Percentiles rank a stretch among this genome's conserved stretches.
Conservation (phyloP, 495 filamentous ascomycete species). For the Penicillium argentinense region DNA sequence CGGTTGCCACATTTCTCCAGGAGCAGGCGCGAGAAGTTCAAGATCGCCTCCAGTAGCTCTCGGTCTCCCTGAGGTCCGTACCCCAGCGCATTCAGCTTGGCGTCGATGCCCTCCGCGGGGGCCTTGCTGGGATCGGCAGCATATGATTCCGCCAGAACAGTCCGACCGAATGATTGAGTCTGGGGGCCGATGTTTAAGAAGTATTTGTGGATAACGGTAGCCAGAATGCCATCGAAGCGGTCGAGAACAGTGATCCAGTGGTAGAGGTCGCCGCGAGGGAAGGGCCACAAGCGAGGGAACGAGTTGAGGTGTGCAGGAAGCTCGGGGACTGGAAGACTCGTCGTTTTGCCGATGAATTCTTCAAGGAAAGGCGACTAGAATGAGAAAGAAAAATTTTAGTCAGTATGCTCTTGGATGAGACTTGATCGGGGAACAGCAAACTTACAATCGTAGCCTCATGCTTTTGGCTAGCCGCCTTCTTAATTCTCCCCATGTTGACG, state of each 20-base stretch:
- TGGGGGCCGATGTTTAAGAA: constrained; percentile 79
- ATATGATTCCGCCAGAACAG: constrained; percentile 59
- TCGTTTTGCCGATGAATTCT: constrained; percentile 69
- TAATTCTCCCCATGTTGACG: constrained; percentile 87
- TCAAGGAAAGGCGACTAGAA: constrained; percentile 80
- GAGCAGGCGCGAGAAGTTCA: constrained; percentile 82
- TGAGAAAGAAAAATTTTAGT: constrained; percentile 30
- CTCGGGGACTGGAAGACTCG: constrained; percentile 67
- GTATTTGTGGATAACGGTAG: constrained; percentile 79
- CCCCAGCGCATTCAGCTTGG: constrained; percentile 56
- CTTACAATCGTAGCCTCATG: constrained; percentile 93
- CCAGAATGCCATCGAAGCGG: constrained; percentile 86
- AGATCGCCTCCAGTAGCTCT: constrained; percentile 72
- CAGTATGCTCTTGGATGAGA: constrained; percentile 10
- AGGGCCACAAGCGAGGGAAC: constrained; percentile 89
- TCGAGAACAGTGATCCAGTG: constrained; percentile 97
- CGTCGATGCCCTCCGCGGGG: constrained; percentile 49
- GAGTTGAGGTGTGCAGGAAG: constrained; percentile 72
- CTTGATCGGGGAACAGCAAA: constrained; percentile 16
- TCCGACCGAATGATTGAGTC: constrained; percentile 65
- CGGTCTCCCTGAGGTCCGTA: constrained; percentile 74
- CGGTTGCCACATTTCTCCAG: constrained; percentile 95
- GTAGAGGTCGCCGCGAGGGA: constrained; percentile 95
- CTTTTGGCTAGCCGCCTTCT: constrained; percentile 87
- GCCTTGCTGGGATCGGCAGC: constrained; percentile 35